Conservation (phyloP, 805 yeast species). For the Cyberlindnera americana region DNA sequence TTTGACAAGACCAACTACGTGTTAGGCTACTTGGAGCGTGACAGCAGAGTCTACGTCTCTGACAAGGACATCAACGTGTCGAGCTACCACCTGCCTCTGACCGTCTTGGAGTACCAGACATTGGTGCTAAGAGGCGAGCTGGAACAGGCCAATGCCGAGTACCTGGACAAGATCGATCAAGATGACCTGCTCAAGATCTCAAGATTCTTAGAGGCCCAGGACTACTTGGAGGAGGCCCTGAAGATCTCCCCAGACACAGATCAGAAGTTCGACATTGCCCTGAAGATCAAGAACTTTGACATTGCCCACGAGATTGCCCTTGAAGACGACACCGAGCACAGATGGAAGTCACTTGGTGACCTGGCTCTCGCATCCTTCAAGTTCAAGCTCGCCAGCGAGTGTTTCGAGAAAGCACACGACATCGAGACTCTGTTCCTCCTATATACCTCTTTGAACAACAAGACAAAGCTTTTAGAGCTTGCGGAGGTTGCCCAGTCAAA, state of each 20-base stretch:
- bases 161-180: slow-evolving; percentile 57
- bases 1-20: slow-evolving; percentile 84
- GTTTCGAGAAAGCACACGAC: slow-evolving; percentile 78
- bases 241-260: slow-evolving; percentile 82
- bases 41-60: slow-evolving; percentile 82
- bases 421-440: slow-evolving; percentile 76
- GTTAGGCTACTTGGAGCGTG: slow-evolving; percentile 87
- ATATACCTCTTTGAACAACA: slow-evolving; percentile 77
- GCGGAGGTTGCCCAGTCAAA: slow-evolving; percentile 64
- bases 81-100: slow-evolving; percentile 75
- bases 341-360: slow-evolving; percentile 94
- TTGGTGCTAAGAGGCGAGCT: slow-evolving; percentile 92
- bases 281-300: slow-evolving; percentile 65
- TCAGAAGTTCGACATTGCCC: slow-evolving; percentile 87
- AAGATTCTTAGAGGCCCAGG: slow-evolving; percentile 92
- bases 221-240: slow-evolving; percentile 77
- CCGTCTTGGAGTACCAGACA: slow-evolving; percentile 94
- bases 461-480: slow-evolving; percentile 52
- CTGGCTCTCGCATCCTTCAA: slow-evolving; percentile 76
- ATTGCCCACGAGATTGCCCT: slow-evolving; percentile 69
- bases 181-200: slow-evolving; percentile 75
- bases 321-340: slow-evolving; percentile 52
- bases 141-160: slow-evolving; percentile 67
- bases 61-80: slow-evolving; percentile 86
- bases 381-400: slow-evolving; percentile 71